These are phyloP conservation scores for Colletotrichum camelliae DNA, from an alignment of 2,329 filamentous ascomycete species.

Conservation along the genomic window DNA sequence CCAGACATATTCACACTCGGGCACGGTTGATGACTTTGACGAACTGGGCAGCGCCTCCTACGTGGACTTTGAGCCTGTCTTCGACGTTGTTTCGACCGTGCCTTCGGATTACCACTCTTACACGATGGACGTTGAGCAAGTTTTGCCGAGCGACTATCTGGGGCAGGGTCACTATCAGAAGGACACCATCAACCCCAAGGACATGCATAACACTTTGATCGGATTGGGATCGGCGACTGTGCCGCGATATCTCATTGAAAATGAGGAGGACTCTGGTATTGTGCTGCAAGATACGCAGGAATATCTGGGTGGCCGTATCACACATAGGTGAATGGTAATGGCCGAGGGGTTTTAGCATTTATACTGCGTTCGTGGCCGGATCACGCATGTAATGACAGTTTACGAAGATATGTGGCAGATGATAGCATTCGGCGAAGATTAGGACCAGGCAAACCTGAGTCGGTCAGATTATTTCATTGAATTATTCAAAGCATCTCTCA, in stretches of 20 bases:
- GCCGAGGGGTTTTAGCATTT: background rate
- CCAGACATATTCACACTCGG: constrained; percentile 1
- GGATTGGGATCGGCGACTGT: constrained; percentile 9
- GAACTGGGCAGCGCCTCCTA: constrained; percentile 1
- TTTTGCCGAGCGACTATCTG: constrained; percentile 1
- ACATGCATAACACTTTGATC: constrained; percentile 15
- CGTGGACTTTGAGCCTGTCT: constrained; percentile 17
- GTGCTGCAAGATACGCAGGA: constrained; percentile 18
- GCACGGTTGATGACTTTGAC: constrained; percentile 11
- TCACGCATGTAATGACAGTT: background rate
- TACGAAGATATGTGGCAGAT: background rate
- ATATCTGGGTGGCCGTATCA: constrained; percentile 7
- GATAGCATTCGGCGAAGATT: background rate
- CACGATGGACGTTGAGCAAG: constrained; percentile 16
- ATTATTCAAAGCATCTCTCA: background rate
- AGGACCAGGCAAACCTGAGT: background rate
- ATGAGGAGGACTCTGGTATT: constrained; percentile 8
- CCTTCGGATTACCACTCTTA: constrained; percentile 19
- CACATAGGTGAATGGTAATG: background rate
- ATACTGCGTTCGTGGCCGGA: background rate
- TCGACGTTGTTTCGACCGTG: constrained; percentile 15
- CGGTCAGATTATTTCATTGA: background rate
- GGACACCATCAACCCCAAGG: constrained; percentile 18
- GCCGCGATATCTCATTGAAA: constrained; percentile 11
- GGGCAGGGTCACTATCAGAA: constrained; percentile 8